phyloP scores from a whole-genome alignment of 1,139 yeast genomes.

The Sugiyamaella novakii region DNA sequence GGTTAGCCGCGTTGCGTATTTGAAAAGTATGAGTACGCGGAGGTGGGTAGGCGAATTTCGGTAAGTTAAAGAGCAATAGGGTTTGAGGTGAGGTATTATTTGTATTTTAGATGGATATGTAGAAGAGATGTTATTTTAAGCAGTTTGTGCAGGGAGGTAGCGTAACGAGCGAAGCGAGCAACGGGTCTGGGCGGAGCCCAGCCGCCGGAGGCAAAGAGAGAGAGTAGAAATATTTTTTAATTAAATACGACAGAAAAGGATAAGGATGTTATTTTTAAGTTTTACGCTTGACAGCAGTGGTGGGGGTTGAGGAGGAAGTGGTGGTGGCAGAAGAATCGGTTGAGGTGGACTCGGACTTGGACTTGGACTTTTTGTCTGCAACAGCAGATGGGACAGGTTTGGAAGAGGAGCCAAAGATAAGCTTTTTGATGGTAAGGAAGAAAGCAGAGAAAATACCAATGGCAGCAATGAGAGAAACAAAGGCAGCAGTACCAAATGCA shows the following conservation, averaged over 20 bases:
- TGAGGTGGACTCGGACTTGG: background rate
- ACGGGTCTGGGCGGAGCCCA: conserved; percentile 16
- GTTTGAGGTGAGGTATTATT: too few species aligned
- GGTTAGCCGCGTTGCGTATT: too few species aligned
- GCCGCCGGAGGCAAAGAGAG: conserved; percentile 14
- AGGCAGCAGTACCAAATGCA: conserved; percentile 31
- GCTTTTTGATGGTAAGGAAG: conserved; percentile 10
- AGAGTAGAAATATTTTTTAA: too few species aligned
- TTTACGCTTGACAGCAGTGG: conserved; percentile 35
- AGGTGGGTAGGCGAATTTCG: too few species aligned
- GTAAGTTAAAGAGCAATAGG: too few species aligned
- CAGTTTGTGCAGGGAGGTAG: too few species aligned
- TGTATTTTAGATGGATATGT: too few species aligned
- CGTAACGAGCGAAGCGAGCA: conserved; percentile 14
- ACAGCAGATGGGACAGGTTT: conserved; percentile 17
- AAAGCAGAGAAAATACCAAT: conserved; percentile 14
- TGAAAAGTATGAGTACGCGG: too few species aligned
- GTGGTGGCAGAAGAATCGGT: conserved; percentile 20
- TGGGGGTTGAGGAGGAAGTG: conserved; percentile 25
- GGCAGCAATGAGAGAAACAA: conserved; percentile 12
- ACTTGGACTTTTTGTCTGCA: conserved; percentile 11
- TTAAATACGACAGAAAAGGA: too few species aligned
- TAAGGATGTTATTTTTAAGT: too few species aligned
- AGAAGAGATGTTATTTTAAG: too few species aligned
- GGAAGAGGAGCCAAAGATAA: conserved; percentile 14